A percentile compares a stretch with the other conserved stretches of the same genome.
Conservation (phyloP, 768 basidiomycete species). For the Amanita pseudoporphyria region DNA sequence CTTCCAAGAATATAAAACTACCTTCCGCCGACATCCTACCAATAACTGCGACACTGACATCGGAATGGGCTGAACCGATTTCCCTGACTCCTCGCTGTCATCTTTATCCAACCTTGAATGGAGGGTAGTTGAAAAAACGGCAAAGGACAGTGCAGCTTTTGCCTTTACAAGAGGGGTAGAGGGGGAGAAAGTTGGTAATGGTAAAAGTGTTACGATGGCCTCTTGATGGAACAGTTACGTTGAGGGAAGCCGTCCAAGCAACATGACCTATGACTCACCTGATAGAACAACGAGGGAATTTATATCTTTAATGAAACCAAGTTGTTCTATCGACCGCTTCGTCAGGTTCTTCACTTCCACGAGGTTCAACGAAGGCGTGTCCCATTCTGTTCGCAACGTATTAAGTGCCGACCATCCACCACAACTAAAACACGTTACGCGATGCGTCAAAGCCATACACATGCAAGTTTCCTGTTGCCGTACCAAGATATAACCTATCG, state of each 20-base stretch:
- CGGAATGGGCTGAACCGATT: slow-evolving; percentile 41
- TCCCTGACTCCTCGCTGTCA: slow-evolving; percentile 11
- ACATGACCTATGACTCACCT: slow-evolving; percentile 73
- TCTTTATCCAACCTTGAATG: slow-evolving; percentile 17
- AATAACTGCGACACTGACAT: slow-evolving; percentile 66
- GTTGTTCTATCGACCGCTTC: slow-evolving; percentile 73
- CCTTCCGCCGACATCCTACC: slow-evolving; percentile 78
- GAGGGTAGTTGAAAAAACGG: slow-evolving; percentile 54
- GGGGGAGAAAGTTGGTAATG: slow-evolving; percentile 63
- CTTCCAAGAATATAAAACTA: slow-evolving; percentile 79
- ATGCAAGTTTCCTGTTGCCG: slow-evolving; percentile 43
- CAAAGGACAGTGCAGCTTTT: slow-evolving; percentile 78
- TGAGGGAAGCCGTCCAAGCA: slow-evolving; percentile 58
- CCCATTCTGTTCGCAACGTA: slow-evolving; percentile 18
- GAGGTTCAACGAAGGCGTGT: slow-evolving; percentile 26
- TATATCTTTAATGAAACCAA: slow-evolving; percentile 79
- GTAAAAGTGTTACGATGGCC: slow-evolving; percentile 60
- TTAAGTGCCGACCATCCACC: background rate
- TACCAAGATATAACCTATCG: slow-evolving; percentile 54
- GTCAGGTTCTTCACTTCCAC: slow-evolving; percentile 57
- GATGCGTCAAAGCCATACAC: slow-evolving; percentile 37
- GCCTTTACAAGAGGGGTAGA: slow-evolving; percentile 67
- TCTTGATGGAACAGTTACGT: slow-evolving; percentile 63
- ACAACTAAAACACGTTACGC: slow-evolving; percentile 21
- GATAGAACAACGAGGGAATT: slow-evolving; percentile 79